These are phyloP conservation scores for Wallacemonas sp. DNA, from an alignment of 208 protist species.

Conservation along the genomic window DNA sequence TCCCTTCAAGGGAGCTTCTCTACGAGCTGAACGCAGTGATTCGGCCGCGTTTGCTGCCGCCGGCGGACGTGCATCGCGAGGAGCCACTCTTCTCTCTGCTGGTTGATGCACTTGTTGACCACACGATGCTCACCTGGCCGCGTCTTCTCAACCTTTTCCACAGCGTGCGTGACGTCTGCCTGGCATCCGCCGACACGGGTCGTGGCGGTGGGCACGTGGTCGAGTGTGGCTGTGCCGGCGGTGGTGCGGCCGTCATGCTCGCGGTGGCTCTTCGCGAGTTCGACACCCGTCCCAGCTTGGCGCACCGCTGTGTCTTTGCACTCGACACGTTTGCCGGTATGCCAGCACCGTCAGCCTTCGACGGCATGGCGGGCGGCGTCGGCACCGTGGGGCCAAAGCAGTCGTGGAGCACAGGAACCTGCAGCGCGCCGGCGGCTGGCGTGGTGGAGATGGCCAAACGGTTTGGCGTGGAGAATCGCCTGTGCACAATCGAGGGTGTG, in stretches of 20 bases:
- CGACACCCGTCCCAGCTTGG: conserved; percentile 17
- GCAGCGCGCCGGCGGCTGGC: conserved; percentile 35
- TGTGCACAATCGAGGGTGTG: conserved; percentile 50
- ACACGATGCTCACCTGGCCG: conserved; percentile 83
- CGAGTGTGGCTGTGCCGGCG: conserved; percentile 77
- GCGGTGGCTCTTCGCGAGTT: conserved; percentile 44
- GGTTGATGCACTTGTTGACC: conserved; percentile 70
- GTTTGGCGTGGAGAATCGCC: conserved; percentile 61
- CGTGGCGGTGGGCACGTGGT: conserved; percentile 40
- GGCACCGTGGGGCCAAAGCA: conserved; percentile 18
- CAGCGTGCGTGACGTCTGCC: conserved; percentile 24
- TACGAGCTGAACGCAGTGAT: conserved; percentile 49
- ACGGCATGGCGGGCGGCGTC: conserved; percentile 15
- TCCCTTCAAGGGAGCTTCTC: conserved; percentile 35
- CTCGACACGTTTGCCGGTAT: conserved; percentile 78
- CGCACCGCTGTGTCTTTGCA: conserved; percentile 48
- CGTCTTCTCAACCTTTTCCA: conserved; percentile 63
- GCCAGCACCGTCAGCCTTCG: conserved; percentile 50
- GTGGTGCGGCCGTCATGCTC: conserved; percentile 68
- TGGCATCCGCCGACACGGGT: not conserved
- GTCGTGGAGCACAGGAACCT: conserved; percentile 74
- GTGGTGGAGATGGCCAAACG: conserved; percentile 47
- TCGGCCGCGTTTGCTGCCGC: conserved; percentile 44
- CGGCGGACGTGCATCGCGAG: conserved; percentile 34
- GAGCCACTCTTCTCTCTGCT: conserved; percentile 71